These are phyloP conservation scores for Microcos paniculata DNA, from an alignment of 345 rosid species.

Conservation along the genomic window DNA sequence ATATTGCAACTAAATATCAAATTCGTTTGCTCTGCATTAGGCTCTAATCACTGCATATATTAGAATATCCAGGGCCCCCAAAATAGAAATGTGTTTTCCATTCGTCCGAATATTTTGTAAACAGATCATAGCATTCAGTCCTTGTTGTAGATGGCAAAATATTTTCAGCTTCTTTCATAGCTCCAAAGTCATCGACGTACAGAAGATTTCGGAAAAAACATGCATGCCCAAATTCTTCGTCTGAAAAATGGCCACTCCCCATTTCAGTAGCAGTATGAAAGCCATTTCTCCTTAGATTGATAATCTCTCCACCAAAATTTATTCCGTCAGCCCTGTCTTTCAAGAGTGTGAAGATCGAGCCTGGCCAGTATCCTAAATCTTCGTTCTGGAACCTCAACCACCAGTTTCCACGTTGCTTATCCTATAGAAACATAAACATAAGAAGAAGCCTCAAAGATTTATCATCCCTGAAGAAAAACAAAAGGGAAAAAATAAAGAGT, in stretches of 20 bases:
- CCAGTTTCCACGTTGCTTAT: constrained; percentile 40
- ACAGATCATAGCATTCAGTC: constrained; percentile 12
- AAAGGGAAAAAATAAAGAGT: no score
- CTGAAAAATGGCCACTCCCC: constrained; percentile 57
- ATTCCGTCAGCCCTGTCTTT: constrained; percentile 27
- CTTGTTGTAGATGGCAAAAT: background rate
- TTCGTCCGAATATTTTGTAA: background rate
- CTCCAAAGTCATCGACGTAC: background rate
- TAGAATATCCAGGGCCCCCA: constrained; percentile 21
- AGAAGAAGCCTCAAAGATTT: background rate
- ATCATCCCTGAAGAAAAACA: no score
- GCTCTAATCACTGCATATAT: no score
- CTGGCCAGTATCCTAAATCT: constrained; percentile 50
- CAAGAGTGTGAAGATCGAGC: constrained; percentile 32
- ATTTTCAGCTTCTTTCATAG: background rate
- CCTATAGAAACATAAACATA: constrained; percentile 29
- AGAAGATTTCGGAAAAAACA: constrained; percentile 26
- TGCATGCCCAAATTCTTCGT: constrained; percentile 39
- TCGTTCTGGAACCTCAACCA: constrained; percentile 29
- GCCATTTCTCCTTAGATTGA: constrained; percentile 16
- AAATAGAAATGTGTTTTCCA: constrained; percentile 4
- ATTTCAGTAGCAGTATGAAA: constrained; percentile 41
- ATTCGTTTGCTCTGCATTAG: no score
- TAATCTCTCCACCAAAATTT: constrained; percentile 48
- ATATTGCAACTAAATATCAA: no score